Conservation (phyloP, 371 early-diverging fungal genomes). For the Basidiobolus meristosporus region DNA sequence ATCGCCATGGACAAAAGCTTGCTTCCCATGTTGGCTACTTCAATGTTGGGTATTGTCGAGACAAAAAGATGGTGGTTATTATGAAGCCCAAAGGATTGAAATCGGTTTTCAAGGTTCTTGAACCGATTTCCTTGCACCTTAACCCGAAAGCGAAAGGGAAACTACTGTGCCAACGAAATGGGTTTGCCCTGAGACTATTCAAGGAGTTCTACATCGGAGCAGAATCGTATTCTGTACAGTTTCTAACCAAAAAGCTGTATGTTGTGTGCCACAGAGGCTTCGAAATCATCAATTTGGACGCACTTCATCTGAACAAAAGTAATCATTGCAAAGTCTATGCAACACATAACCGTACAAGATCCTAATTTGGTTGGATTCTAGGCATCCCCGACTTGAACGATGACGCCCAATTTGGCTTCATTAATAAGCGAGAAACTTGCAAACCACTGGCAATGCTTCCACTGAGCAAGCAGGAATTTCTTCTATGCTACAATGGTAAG, state of each 20-base stretch:
- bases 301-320: slow-evolving; percentile 18
- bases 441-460: slow-evolving; percentile 71
- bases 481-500: slow-evolving; percentile 63
- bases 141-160: slow-evolving; percentile 20
- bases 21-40: slow-evolving; percentile 64
- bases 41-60: slow-evolving; percentile 54
- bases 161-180: slow-evolving; percentile 4
- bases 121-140: slow-evolving; percentile 35
- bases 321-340: too few relatives aligned
- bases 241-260: slow-evolving; percentile 58
- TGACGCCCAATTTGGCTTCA: slow-evolving; percentile 49
- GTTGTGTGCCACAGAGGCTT: slow-evolving; percentile 81
- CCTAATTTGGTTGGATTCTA: slow-evolving; percentile 14
- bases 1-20: slow-evolving; percentile 37
- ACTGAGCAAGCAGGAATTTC: slow-evolving; percentile 44
- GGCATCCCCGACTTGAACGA: slow-evolving; percentile 60
- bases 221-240: slow-evolving; percentile 58
- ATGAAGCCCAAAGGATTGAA: slow-evolving; percentile 39
- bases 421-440: slow-evolving; percentile 43
- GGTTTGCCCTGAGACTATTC: background rate
- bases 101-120: slow-evolving; percentile 52
- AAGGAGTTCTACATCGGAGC: slow-evolving; percentile 81
- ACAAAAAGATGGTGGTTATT: slow-evolving; percentile 47
- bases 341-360: too few relatives aligned
- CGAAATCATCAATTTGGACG: slow-evolving; percentile 75